A percentile compares a stretch with the other conserved stretches of the same genome.
Evolutionary conservation across 345 rosid species (phyloP).

Genomic region (Melaleuca quinquenervia): DNA sequence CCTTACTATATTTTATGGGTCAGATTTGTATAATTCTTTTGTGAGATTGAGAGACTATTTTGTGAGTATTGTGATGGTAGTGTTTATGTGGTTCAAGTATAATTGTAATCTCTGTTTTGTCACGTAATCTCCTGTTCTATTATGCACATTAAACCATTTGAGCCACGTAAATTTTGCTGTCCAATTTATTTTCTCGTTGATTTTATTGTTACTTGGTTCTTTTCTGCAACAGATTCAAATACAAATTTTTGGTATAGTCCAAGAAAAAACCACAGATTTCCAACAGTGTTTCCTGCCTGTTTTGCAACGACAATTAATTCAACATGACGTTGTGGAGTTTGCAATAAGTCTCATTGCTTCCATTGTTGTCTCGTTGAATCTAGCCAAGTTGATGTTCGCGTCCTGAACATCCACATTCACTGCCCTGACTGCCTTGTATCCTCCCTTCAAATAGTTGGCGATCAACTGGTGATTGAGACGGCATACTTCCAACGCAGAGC

Average conservation of each 20-base stretch:
- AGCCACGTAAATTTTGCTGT: neutral
- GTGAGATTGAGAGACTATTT: neutral
- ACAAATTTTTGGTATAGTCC: neutral
- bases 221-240: neutral
- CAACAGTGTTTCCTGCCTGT: neutral
- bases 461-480: neutral
- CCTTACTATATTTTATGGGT: neutral
- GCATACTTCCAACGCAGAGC: neutral
- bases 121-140: neutral
- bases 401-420: neutral
- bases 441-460: neutral
- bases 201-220: neutral
- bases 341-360: neutral
- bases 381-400: neutral
- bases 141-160: neutral
- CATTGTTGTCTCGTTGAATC: neutral
- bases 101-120: too few relatives aligned
- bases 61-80: neutral
- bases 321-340: neutral
- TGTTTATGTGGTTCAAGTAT: neutral
- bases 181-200: neutral
- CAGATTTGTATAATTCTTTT: neutral
- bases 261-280: neutral
- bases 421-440: neutral
- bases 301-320: neutral